Percentiles rank a stretch among this genome's conserved stretches.
These are phyloP conservation scores for Tricholomella constricta DNA, from an alignment of 768 basidiomycete species.

Conservation along the genomic window DNA sequence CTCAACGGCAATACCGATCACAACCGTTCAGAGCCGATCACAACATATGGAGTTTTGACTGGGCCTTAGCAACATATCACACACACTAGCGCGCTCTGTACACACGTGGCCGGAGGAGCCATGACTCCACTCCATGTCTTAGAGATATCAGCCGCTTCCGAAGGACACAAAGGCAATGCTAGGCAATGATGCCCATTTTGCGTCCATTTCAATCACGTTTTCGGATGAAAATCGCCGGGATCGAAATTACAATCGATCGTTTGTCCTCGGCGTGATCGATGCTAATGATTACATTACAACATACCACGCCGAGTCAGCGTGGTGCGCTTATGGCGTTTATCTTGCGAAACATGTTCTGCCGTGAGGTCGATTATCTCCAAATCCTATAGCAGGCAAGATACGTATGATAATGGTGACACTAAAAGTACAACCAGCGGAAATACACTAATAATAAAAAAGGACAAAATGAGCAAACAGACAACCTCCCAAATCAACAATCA, in stretches of 20 bases:
- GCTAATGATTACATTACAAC: not conserved
- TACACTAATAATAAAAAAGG: constrained; percentile 19
- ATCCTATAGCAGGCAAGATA: constrained; percentile 2
- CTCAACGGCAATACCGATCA: too few relatives aligned
- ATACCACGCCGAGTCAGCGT: constrained; percentile 3
- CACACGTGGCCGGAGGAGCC: too few relatives aligned
- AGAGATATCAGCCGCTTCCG: not conserved
- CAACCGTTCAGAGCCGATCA: too few relatives aligned
- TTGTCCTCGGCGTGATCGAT: not conserved
- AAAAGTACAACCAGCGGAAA: constrained; percentile 25
- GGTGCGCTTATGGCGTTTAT: not conserved
- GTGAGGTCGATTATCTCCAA: too few relatives aligned
- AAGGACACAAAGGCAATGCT: not conserved
- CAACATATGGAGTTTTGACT: too few relatives aligned
- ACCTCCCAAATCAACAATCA: constrained; percentile 15
- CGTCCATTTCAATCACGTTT: not conserved
- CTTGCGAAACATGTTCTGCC: not conserved
- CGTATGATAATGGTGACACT: constrained; percentile 17
- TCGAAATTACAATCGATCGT: not conserved
- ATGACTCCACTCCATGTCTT: constrained; percentile 1
- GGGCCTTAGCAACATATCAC: too few relatives aligned
- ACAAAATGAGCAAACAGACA: constrained; percentile 15
- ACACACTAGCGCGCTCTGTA: too few relatives aligned
- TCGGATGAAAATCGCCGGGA: not conserved
- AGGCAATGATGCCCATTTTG: not conserved